Evolutionary conservation across 2,329 filamentous ascomycete species (phyloP), one percentile per base, ranked within the genome.

Genomic region (Aspergillus ibericus): DNA sequence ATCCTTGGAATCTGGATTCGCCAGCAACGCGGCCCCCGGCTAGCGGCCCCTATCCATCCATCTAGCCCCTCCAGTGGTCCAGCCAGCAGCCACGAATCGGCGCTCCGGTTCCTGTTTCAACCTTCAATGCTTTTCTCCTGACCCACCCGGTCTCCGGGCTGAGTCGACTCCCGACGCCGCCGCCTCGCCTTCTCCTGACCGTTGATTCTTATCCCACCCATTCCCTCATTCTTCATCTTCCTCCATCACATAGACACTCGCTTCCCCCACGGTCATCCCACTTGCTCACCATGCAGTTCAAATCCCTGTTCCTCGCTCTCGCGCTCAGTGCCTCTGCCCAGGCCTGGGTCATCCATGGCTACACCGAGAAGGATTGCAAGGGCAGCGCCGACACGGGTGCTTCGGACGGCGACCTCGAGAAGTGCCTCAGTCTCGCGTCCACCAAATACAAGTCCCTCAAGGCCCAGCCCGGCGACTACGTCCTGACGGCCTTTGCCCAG

Each of bases 271-370:
- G 29, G 4, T 25, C 1, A 53, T 22, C 4, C 12, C 16, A 9
- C 8, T 53, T 25, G 6, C 40, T 15, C 38, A 53, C 2, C 27
- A 53, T 53, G 51, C 51, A 53, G 51, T 36, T 53, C 36, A 53
- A 53, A 29, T 53, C 51, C 29, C 12, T 53, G 10, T n/a, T 53
- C 1, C 12, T 53, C n/a, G 51, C 51, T 18, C 4, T 53, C 22
- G 51, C 51, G 9, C 22, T 53, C 36, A n/a, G 38, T 36, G 36
- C 40, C 22, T 53, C 38, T 1, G 38, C 40, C 1, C 36, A 42
- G 10, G 51, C 51, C 16, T 15, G 7, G 3, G 18, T n/a, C 12
- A 53, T 53, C 22, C 25, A 53, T 3, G 36, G 51, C 1, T 53
- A n/a, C 6, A 8, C 51, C 36, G 0, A 10, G 7, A 53, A 53